Base-by-base conservation (phyloP, 2,329 filamentous ascomycete genomes). In the Lasiodiplodia hormozganensis region DNA sequence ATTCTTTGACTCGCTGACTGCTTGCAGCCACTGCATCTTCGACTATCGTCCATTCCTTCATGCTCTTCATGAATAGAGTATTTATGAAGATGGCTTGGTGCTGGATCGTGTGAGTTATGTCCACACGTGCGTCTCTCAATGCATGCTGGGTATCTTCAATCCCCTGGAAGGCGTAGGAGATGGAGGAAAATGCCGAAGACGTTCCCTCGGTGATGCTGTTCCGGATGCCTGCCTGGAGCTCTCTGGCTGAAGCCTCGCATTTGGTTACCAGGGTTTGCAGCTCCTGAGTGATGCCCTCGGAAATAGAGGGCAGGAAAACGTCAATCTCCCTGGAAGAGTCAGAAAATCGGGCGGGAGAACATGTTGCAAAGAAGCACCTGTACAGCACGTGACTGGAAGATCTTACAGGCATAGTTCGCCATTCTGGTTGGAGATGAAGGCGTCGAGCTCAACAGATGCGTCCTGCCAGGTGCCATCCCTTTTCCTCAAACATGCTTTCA, bases 81-180 rank as follows among this genome's bases (percentile, higher is more conserved):
- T 64, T 64, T 21, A 64, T 64, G 43, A 34, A 38, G 47, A 64
- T n/a, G 31, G 60, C 60, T 28, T 64, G 60, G 31, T 64, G 60
- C 18, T 31, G 28, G 6, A 64, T 52, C 7, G 60, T 64, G 16
- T 64, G 38, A 18, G 28, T 31, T 4, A 64, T 47, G 7, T 64
- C 60, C n/a, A 52, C 43, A 36, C 60, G 36, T 7, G 40, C 60
- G 25, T 64, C 47, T 38, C 60, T 64, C 8, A 64, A 34, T 5
- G 60, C 60, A 52, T 64, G 31, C 14, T 64, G 28, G 2, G 60
- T 52, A 8, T 52, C 60, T 11, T 64, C 60, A 23, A 64, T 64
- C 7, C 60, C 60, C 14, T 52, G 43, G 31, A 64, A 64, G 16
- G 60, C 60, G 12, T 12, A 10, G 10, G n/a, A 52, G 21, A 64